Evolutionary conservation across 1,284 basidiomycete species (phyloP).

Genomic region (Tylopilus sp.): DNA sequence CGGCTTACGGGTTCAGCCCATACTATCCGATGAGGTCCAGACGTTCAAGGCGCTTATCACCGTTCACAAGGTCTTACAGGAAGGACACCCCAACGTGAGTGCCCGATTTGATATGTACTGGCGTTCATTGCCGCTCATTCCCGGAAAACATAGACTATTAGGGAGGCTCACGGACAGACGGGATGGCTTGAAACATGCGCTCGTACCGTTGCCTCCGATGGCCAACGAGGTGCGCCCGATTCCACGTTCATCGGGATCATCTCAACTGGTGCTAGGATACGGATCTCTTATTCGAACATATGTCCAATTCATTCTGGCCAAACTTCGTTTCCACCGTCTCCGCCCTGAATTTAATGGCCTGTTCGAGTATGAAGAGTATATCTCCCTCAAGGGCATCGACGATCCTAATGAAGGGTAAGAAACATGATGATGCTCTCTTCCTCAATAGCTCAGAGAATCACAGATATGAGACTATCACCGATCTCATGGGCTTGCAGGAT

Average conservation of each 20-base stretch:
- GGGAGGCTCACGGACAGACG: constrained; percentile 93
- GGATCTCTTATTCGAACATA: constrained; percentile 89
- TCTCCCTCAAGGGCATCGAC: constrained; percentile 91
- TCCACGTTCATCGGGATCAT: not conserved
- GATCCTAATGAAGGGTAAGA: constrained; percentile 94
- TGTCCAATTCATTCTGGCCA: constrained; percentile 90
- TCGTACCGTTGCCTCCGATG: constrained; percentile 78
- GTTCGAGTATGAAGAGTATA: constrained; percentile 96
- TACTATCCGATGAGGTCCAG: constrained; percentile 90
- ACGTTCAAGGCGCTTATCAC: constrained; percentile 95
- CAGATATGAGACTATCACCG: constrained; percentile 93
- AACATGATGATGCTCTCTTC: constrained; percentile 7
- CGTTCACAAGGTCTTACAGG: constrained; percentile 93
- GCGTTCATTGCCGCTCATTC: constrained; percentile 12
- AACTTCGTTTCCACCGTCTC: constrained; percentile 88
- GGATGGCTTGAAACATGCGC: constrained; percentile 96
- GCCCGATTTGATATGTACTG: not conserved
- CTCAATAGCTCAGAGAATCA: constrained; percentile 14
- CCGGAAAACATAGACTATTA: constrained; percentile 64
- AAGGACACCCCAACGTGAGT: constrained; percentile 87
- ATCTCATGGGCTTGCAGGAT: constrained; percentile 93
- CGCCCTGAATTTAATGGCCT: constrained; percentile 94
- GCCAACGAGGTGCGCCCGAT: constrained; percentile 57
- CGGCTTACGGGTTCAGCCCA: constrained; percentile 88
- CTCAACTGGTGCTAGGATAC: constrained; percentile 57